Evolutionary conservation across 1,284 basidiomycete species (phyloP).

Genomic region (Cryptococcus sp.): DNA sequence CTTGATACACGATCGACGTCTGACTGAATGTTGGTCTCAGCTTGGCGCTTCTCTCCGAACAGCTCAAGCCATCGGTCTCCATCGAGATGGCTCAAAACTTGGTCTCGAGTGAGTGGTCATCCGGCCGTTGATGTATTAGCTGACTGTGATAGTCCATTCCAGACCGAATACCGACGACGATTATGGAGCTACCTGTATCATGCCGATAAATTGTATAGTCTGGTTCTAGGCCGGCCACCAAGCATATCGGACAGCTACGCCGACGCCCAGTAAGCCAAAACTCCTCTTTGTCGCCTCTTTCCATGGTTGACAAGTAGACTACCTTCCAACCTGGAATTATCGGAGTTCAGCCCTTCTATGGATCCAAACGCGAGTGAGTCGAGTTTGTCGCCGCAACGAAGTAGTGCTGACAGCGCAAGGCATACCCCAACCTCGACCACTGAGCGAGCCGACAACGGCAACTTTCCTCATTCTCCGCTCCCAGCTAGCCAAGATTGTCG

Average conservation of each 20-base stretch:
- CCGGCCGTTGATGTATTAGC: neutral
- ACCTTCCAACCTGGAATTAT: conserved; percentile 77
- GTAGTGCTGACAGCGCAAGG: neutral
- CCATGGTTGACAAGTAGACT: conserved; percentile 57
- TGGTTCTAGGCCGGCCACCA: conserved; percentile 83
- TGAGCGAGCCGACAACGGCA: conserved; percentile 64
- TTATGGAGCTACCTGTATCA: conserved; percentile 94
- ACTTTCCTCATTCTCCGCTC: conserved; percentile 86
- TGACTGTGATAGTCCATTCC: conserved; percentile 52
- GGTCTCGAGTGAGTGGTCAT: conserved; percentile 51
- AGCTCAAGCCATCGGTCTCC: conserved; percentile 87
- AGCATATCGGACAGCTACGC: conserved; percentile 50
- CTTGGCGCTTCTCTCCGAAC: conserved; percentile 87
- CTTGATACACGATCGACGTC: conserved; percentile 52
- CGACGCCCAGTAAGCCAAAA: conserved; percentile 33
- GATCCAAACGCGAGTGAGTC: conserved; percentile 3
- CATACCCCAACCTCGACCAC: conserved; percentile 34
- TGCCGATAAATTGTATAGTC: conserved; percentile 77
- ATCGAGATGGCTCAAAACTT: conserved; percentile 82
- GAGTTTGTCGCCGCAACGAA: no score
- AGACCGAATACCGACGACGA: conserved; percentile 81
- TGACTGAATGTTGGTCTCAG: conserved; percentile 84
- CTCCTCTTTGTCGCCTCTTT: neutral
- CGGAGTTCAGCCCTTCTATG: conserved; percentile 48
- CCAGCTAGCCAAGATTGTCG: conserved; percentile 75